Percentiles rank a stretch among this genome's conserved stretches.
phyloP scores from a whole-genome alignment of 192 early-diverging fungal genomes.

The Podila horticola region DNA sequence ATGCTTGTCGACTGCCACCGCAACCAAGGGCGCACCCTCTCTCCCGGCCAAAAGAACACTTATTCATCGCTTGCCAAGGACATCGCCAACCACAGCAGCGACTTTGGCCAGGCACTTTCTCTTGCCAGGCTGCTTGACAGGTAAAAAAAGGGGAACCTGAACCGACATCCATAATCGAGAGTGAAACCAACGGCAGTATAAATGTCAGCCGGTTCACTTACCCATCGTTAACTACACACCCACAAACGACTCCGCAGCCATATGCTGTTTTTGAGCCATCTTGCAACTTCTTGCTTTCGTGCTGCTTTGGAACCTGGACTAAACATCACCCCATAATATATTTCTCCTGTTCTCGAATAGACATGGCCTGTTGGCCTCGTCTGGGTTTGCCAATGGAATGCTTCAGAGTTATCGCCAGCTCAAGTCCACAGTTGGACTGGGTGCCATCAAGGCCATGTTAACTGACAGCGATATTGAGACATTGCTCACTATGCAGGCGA shows the following conservation, averaged over 20 bases:
- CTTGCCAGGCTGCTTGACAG: conserved; percentile 38
- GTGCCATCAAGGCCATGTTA: conserved; percentile 9
- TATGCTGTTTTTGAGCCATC: too few relatives aligned
- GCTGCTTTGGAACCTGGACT: too few relatives aligned
- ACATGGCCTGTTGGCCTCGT: conserved; percentile 17
- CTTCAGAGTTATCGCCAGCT: conserved; percentile 34
- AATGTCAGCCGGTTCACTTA: background rate
- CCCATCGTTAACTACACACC: background rate
- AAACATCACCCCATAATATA: background rate
- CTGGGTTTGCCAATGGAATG: conserved; percentile 27
- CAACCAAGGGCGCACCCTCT: conserved; percentile 17
- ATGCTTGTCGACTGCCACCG: conserved; percentile 35
- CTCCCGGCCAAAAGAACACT: conserved; percentile 10
- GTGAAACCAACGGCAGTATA: too few relatives aligned
- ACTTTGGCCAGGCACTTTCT: conserved; percentile 34
- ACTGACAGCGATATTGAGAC: conserved; percentile 21
- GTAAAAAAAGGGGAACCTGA: conserved; percentile 8
- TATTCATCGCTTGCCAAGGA: conserved; percentile 30
- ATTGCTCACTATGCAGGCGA: conserved; percentile 25
- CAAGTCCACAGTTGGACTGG: conserved; percentile 20
- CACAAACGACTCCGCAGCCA: background rate
- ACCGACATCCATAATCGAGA: too few relatives aligned
- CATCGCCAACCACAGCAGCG: conserved; percentile 43
- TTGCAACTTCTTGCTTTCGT: too few relatives aligned
- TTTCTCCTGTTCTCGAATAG: conserved; percentile 5